A percentile compares a stretch with the other conserved stretches of the same genome.
Conservation (phyloP, 192 early-diverging fungal genomes). For the Coemansia sp. region DNA sequence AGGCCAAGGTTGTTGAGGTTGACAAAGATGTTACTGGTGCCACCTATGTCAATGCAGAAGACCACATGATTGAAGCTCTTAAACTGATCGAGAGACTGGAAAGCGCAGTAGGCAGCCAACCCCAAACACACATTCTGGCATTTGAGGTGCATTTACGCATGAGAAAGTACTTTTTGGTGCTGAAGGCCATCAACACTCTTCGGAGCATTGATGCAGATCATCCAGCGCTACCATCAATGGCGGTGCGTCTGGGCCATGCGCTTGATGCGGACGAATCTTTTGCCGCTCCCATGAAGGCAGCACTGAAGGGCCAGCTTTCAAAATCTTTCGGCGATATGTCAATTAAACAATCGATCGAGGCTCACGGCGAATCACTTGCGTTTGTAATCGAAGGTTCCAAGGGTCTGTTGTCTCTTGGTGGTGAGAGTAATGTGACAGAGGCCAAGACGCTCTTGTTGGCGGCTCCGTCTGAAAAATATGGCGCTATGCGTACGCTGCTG, state of each 20-base stretch:
- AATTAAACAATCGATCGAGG: conserved; percentile 16
- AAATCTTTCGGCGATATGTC: conserved; percentile 41
- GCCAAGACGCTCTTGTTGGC: conserved; percentile 16
- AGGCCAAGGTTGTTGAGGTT: conserved; percentile 54
- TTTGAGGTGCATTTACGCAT: conserved; percentile 53
- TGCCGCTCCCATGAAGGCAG: conserved; percentile 50
- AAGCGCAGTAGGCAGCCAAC: conserved; percentile 14
- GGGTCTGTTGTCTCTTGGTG: conserved; percentile 31
- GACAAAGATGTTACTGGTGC: conserved; percentile 44
- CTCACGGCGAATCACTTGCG: conserved; percentile 14
- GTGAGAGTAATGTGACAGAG: conserved; percentile 9
- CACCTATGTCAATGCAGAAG: conserved; percentile 55
- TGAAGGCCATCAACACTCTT: conserved; percentile 47
- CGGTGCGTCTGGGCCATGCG: conserved; percentile 23
- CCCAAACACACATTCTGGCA: conserved; percentile 32
- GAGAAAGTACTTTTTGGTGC: conserved; percentile 52
- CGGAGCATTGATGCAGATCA: conserved; percentile 31
- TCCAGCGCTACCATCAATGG: conserved; percentile 35
- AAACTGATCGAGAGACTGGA: conserved; percentile 75
- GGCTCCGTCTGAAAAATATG: conserved; percentile 20
- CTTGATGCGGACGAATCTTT: conserved; percentile 41
- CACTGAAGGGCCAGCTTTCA: conserved; percentile 39
- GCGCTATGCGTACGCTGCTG: conserved; percentile 24
- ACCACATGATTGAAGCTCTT: conserved; percentile 72
- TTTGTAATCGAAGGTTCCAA: conserved; percentile 21